Evolutionary conservation across 495 filamentous ascomycete species (phyloP).

Genomic region (Lophium mytilinum): DNA sequence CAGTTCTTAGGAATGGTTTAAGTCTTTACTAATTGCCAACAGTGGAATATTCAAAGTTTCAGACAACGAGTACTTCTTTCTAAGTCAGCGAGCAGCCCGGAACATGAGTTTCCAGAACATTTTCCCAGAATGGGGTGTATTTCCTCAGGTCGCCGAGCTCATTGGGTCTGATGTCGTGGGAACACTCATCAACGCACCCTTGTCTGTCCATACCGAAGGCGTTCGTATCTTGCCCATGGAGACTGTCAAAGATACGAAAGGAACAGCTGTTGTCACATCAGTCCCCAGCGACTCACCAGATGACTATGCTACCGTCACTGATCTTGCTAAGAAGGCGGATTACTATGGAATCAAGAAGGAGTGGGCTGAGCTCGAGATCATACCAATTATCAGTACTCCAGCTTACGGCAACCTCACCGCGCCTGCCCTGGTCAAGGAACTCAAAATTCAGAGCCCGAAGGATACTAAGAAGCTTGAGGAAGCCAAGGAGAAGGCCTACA

Average conservation of each 20-base stretch:
- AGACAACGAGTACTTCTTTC: constrained; percentile 76
- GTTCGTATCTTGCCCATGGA: constrained; percentile 94
- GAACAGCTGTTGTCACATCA: constrained; percentile 91
- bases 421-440: constrained; percentile 72
- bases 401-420: constrained; percentile 81
- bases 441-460: constrained; percentile 96
- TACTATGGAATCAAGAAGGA: constrained; percentile 96
- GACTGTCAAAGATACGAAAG: constrained; percentile 80
- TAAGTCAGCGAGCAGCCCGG: constrained; percentile 76
- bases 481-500: constrained; percentile 94
- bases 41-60: constrained; percentile 71
- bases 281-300: constrained; percentile 95
- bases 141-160: constrained; percentile 64
- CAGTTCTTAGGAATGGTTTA: not conserved
- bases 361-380: constrained; percentile 83
- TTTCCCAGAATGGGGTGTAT: constrained; percentile 66
- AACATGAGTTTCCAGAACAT: constrained; percentile 95
- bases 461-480: constrained; percentile 81
- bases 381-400: constrained; percentile 84
- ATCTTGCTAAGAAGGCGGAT: constrained; percentile 92
- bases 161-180: constrained; percentile 75
- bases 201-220: constrained; percentile 76
- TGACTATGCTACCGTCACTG: constrained; percentile 81
- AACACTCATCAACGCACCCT: constrained; percentile 75
- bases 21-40: not conserved